A percentile compares a stretch with the other conserved stretches of the same genome.
Conservation (phyloP, 2,329 filamentous ascomycete species). For the Ophiognomonia clavigignenti-juglandacearum region DNA sequence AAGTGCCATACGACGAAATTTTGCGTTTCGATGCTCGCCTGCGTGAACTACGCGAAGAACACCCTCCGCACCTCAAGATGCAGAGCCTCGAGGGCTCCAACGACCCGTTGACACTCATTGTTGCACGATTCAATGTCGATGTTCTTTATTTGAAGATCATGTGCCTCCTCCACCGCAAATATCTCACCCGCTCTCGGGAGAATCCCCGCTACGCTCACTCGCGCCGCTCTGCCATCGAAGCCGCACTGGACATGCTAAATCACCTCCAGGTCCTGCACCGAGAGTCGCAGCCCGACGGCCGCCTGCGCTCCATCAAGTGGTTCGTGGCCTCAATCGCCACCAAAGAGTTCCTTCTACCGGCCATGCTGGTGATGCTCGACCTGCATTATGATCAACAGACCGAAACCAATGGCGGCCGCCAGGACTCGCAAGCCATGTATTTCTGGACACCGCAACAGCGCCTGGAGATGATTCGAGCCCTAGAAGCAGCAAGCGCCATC, state of each 20-base stretch:
- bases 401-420: slow-evolving; percentile 33
- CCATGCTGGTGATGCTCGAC: slow-evolving; percentile 79
- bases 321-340: slow-evolving; percentile 75
- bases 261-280: slow-evolving; percentile 72
- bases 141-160: slow-evolving; percentile 85
- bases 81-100: slow-evolving; percentile 69
- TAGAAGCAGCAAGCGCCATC: slow-evolving; percentile 70
- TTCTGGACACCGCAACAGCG: slow-evolving; percentile 58
- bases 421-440: slow-evolving; percentile 39
- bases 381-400: slow-evolving; percentile 64
- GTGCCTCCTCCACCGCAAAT: slow-evolving; percentile 84
- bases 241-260: slow-evolving; percentile 73
- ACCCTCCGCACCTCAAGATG: slow-evolving; percentile 77
- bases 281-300: slow-evolving; percentile 68
- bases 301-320: slow-evolving; percentile 69
- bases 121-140: slow-evolving; percentile 79
- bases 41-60: slow-evolving; percentile 56
- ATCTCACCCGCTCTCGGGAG: slow-evolving; percentile 70
- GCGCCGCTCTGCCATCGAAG: slow-evolving; percentile 77
- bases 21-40: slow-evolving; percentile 58
- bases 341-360: slow-evolving; percentile 80
- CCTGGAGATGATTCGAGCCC: slow-evolving; percentile 68
- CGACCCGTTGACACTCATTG: slow-evolving; percentile 79
- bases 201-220: slow-evolving; percentile 82
- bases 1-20: slow-evolving; percentile 59